A percentile compares a stretch with the other conserved stretches of the same genome.
These are phyloP conservation scores for Mortierella sp. DNA, from an alignment of 371 early-diverging fungal species.

Conservation along the genomic window DNA sequence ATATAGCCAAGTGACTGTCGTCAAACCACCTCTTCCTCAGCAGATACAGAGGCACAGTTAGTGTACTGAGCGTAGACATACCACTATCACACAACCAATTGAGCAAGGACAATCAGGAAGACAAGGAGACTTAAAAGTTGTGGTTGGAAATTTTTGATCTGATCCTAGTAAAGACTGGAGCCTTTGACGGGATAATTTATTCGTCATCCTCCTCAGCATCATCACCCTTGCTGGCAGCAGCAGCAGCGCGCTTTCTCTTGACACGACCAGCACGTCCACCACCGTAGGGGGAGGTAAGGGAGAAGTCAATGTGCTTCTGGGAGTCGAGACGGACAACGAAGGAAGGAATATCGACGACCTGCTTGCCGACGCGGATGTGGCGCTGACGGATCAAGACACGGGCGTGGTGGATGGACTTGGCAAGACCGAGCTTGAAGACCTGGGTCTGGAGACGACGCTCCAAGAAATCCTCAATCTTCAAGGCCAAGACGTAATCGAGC, in stretches of 20 bases:
- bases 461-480: conserved; percentile 99
- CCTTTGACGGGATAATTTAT: conserved; percentile 60
- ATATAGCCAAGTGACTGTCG: too few species aligned
- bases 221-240: conserved; percentile 72
- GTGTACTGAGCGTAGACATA: too few species aligned
- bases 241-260: conserved; percentile 91
- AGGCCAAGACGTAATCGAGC: conserved; percentile 99
- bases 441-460: conserved; percentile 99
- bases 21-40: too few species aligned
- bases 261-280: conserved; percentile 99
- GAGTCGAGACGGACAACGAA: conserved; percentile 93
- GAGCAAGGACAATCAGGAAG: too few species aligned
- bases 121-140: too few species aligned
- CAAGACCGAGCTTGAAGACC: conserved; percentile 99
- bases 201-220: conserved; percentile 80
- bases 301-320: conserved; percentile 99
- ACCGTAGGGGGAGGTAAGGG: conserved; percentile 97
- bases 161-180: too few species aligned
- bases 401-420: conserved; percentile 99
- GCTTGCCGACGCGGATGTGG: conserved; percentile 99
- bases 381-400: conserved; percentile 99
- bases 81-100: too few species aligned
- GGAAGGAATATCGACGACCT: conserved; percentile 96
- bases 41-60: too few species aligned
- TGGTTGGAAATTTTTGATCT: too few species aligned